Evolutionary conservation across 2,329 filamentous ascomycete genomes (phyloP), one percentile per base, ranked within the genome.

Genomic region (Beauveria australis): DNA sequence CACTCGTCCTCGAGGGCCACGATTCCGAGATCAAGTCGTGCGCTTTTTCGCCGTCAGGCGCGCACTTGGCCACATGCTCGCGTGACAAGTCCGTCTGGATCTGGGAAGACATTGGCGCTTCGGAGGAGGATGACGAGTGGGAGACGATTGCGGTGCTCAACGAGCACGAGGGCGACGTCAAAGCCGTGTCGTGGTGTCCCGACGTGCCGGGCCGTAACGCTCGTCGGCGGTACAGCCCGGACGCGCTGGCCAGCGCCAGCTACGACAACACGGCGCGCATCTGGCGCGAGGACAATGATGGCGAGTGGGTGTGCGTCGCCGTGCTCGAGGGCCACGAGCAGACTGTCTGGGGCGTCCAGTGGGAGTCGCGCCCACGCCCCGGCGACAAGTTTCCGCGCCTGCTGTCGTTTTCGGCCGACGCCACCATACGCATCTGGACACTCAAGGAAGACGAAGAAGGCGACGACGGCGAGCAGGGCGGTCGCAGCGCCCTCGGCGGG

Each of bases 81-180:
- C 83, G 94, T 53, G 94, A 99, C 73, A 97, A 97, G 77, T 89
- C 85, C 18, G 91, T 97, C 19, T 99, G 94, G 94, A 91, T 99
- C 67, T 99, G 94, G 94, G 94, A 99, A 75, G 94, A 97, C 72
- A 83, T 97, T 59, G 83, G 84, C 44, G 75, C 76, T 9, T 76
- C 78, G 60, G 88, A 89, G 66, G 89, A 88, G 18, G 92, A 96
- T 60, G 93, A 96, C 72, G 94, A 97, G 72, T 97, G 92, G 78
- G 94, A 99, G 80, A 97, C 94, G 1, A 87, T 97, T 18, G 94
- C 93, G 0, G 93, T 97, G 58, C 81, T 97, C 69, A 91, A 90
- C 74, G 94, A 97, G 75, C 94, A 99, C 72, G 89, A 92, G 52
- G 92, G 90, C 24, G 94, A 99, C 74, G 92, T 99, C 66, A 99